Evolutionary conservation across 441 rosid species (phyloP), one percentile per base, ranked within the genome.

Genomic region (Geranium incanum): DNA sequence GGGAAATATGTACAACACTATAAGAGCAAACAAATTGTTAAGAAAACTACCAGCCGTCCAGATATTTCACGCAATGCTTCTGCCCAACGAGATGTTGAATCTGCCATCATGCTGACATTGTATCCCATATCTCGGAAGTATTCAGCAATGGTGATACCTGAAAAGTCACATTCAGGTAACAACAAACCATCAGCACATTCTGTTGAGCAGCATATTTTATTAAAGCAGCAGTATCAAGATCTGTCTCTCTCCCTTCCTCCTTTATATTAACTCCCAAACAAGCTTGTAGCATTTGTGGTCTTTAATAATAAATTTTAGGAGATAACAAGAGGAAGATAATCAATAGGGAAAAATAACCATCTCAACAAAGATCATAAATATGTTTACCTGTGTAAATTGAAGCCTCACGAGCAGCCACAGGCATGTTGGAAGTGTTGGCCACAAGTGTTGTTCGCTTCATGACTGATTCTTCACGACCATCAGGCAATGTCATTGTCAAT

Each of bases 101-200:
- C 99, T 72, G 99, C 99, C 98, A 95, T 95, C 99, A 95, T 95
- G 80, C 99, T 93, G 75, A 95, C 99, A 86, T 95, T 95, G 86
- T 86, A 84, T 28, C 99, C 99, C 98, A 95, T 95, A 82, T 95
- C 99, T 85, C 99, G 90, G 76, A 95, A 95, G 72, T 95, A 95
- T 78, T 95, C 99, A 62, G 99, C 99, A 57, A 95, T 87, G 19
- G 97, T 93, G 79, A 95, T 92, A 74, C 99, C 99, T 95, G 89
- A 65, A 65, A 68, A 72, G 69, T 70, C 68, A 78, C 62, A 68
- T 66, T n/a, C 66, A 74, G 67, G 68, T n/a, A 38, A 66, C 59
- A 66, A 70, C 50, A 19, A 71, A 66, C 39, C 33, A 38, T 69
- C 16, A 52, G 15, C 60, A 52, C 60, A 41, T 41, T 6, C 11